Conservation (phyloP, 805 yeast genomes). For the Wickerhamiella australiensis region DNA sequence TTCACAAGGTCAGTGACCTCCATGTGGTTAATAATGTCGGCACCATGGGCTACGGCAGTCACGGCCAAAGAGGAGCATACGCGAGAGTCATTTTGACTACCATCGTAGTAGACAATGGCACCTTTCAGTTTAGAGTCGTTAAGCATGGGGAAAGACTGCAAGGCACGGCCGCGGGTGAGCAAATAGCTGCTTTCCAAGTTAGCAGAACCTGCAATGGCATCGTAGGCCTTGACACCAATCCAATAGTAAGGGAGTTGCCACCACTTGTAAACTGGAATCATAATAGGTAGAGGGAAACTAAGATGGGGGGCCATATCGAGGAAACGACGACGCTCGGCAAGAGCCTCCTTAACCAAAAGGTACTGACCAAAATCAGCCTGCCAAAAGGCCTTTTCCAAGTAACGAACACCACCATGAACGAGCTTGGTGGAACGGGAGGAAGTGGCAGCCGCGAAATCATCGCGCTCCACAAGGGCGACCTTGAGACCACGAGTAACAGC, state of each 20-base stretch:
- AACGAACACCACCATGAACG: constrained; percentile 96
- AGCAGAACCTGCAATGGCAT: constrained; percentile 81
- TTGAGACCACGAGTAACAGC: constrained; percentile 84
- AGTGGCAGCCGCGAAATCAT: constrained; percentile 86
- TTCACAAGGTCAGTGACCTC: constrained; percentile 68
- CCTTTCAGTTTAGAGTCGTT: constrained; percentile 71
- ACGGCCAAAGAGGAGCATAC: constrained; percentile 77
- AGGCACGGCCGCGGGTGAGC: constrained; percentile 51
- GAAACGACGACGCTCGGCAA: constrained; percentile 76
- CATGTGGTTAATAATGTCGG: constrained; percentile 77
- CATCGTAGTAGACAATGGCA: constrained; percentile 88
- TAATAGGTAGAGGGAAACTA: constrained; percentile 72
- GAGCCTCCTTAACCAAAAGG: constrained; percentile 78
- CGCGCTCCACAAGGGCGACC: constrained; percentile 74
- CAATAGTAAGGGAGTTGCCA: constrained; percentile 95
- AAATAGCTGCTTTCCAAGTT: constrained; percentile 70
- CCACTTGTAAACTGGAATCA: constrained; percentile 91
- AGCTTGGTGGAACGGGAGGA: constrained; percentile 89
- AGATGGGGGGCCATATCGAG: constrained; percentile 87
- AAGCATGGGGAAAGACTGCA: constrained; percentile 74
- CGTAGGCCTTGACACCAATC: constrained; percentile 84
- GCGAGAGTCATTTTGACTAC: constrained; percentile 85
- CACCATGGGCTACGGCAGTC: constrained; percentile 78
- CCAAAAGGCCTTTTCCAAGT: constrained; percentile 88
- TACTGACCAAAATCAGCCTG: constrained; percentile 82